Conservation (phyloP, 2,329 filamentous ascomycete species). For the Microcyclospora tardicrescens region DNA sequence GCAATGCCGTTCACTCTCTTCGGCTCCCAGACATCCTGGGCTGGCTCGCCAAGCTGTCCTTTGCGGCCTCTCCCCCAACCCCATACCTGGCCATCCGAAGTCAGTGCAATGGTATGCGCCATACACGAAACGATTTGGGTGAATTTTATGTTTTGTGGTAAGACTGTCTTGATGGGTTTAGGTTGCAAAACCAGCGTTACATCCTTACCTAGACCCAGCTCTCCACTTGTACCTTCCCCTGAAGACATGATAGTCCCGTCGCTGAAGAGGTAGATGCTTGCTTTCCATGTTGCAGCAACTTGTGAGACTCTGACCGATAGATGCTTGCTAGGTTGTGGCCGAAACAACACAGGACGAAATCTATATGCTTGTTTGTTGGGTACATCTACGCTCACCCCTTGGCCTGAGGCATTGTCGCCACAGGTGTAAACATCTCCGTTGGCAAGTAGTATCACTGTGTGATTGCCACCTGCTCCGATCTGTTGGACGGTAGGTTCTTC, state of each 20-base stretch:
- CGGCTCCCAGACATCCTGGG: conserved; percentile 44
- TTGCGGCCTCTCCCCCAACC: conserved; percentile 85
- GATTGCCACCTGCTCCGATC: conserved; percentile 65
- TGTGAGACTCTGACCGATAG: neutral
- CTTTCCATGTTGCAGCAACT: conserved; percentile 58
- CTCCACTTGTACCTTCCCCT: conserved; percentile 57
- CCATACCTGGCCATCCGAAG: conserved; percentile 64
- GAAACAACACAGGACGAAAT: neutral
- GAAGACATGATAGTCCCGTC: conserved; percentile 47
- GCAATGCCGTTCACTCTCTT: conserved; percentile 44
- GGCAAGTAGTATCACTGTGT: conserved; percentile 60
- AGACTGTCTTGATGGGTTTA: conserved; percentile 47
- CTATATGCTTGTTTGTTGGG: neutral
- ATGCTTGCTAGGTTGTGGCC: too few relatives aligned
- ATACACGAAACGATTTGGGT: conserved; percentile 59
- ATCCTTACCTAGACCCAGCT: conserved; percentile 49
- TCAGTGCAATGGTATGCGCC: conserved; percentile 61
- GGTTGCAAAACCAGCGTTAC: conserved; percentile 22
- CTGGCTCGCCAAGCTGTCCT: conserved; percentile 59
- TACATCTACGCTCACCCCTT: conserved; percentile 24
- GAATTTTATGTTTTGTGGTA: conserved; percentile 45
- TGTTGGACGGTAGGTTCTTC: conserved; percentile 5
- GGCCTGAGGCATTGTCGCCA: conserved; percentile 44
- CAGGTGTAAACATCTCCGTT: conserved; percentile 49
- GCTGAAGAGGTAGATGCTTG: conserved; percentile 47